Evolutionary conservation across 768 basidiomycete species (phyloP).

Genomic region (Pleurotus eryngii): DNA sequence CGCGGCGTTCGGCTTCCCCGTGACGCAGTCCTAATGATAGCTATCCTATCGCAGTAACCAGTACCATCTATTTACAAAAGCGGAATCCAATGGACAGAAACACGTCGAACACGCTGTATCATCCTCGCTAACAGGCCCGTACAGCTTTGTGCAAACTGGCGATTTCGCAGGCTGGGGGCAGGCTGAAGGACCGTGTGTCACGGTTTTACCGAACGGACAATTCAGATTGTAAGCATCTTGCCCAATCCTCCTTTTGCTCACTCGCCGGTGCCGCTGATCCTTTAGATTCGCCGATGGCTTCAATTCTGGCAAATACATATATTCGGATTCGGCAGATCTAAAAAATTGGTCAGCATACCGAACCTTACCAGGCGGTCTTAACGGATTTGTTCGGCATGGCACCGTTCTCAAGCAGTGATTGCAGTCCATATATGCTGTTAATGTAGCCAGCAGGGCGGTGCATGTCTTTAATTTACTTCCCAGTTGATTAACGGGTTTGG

Average conservation of each 20-base stretch:
- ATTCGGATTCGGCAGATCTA: constrained; percentile 31
- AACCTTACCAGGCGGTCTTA: constrained; percentile 22
- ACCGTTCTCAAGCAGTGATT: constrained; percentile 28
- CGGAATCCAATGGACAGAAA: constrained; percentile 29
- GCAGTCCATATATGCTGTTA: neutral
- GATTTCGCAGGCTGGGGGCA: constrained; percentile 33
- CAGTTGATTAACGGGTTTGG: neutral
- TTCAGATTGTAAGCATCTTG: constrained; percentile 25
- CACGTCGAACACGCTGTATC: constrained; percentile 29
- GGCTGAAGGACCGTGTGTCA: constrained; percentile 30
- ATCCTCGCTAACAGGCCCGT: constrained; percentile 29
- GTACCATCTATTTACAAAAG: constrained; percentile 33
- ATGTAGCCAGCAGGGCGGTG: neutral
- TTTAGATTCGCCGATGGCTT: constrained; percentile 29
- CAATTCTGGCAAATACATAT: constrained; percentile 30
- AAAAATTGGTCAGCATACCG: constrained; percentile 28
- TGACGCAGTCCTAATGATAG: neutral
- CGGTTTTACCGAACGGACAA: constrained; percentile 26
- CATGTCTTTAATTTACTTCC: constrained; percentile 6
- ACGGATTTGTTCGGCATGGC: constrained; percentile 28
- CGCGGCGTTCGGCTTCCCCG: neutral
- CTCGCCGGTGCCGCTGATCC: neutral
- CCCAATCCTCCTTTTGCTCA: neutral
- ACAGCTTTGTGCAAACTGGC: constrained; percentile 29
- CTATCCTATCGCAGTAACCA: constrained; percentile 19